Conservation (phyloP, 345 rosid genomes). For the Luvunga scandens region DNA sequence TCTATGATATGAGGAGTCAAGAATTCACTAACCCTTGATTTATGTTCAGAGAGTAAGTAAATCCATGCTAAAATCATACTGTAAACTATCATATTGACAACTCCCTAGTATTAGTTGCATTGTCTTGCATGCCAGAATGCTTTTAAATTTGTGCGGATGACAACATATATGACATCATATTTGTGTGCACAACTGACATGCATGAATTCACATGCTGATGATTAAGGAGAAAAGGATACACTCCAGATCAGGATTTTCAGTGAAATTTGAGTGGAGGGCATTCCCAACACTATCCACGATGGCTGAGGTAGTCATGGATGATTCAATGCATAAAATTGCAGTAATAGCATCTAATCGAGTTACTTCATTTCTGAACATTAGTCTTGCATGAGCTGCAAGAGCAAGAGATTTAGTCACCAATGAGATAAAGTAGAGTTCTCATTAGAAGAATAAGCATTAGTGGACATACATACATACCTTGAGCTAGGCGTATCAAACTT, state of each 20-base stretch:
- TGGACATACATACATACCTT: slow-evolving; percentile 54
- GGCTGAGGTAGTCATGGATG: slow-evolving; percentile 92
- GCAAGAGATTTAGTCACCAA: slow-evolving; percentile 4
- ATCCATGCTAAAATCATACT: background rate
- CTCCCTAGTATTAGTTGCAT: too few species aligned
- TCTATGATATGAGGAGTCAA: slow-evolving; percentile 49
- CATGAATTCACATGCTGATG: background rate
- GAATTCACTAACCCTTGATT: slow-evolving; percentile 14
- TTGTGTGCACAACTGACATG: background rate
- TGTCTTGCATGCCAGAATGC: too few species aligned
- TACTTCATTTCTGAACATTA: slow-evolving; percentile 94
- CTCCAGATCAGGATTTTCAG: slow-evolving; percentile 76
- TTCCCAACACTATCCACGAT: slow-evolving; percentile 86
- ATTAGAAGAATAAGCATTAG: slow-evolving; percentile 7
- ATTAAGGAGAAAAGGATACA: slow-evolving; percentile 66
- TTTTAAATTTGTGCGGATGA: background rate
- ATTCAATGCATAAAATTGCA: slow-evolving; percentile 88
- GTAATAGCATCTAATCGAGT: slow-evolving; percentile 79
- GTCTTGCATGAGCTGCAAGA: slow-evolving; percentile 85
- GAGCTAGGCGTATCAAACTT: slow-evolving; percentile 93
- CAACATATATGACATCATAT: background rate
- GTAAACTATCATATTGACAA: too few species aligned
- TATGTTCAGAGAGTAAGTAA: background rate
- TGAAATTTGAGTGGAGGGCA: slow-evolving; percentile 87
- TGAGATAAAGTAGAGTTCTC: background rate